Evolutionary conservation across 2,329 filamentous ascomycete species (phyloP), one percentile per base, ranked within the genome.

Genomic region (Phialemonium atrogriseum): DNA sequence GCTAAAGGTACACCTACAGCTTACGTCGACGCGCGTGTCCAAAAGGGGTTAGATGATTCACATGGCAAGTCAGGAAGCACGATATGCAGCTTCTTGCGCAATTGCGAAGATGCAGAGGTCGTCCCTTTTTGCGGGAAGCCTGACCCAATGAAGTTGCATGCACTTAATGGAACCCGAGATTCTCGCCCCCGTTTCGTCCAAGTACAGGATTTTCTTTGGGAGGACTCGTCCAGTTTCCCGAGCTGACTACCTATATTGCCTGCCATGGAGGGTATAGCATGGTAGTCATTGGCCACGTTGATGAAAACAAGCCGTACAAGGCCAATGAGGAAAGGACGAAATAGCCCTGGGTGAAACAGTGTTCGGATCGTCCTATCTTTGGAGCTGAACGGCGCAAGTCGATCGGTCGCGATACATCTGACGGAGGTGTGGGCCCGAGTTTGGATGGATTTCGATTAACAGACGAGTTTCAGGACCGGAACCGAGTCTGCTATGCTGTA

Each of bases 51-150:
- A n/a, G n/a, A n/a, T n/a, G n/a, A n/a, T 39, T 34, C 38, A 37
- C 23, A 41, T 33, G 39, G 40, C 34, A 30, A 42, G 14, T 17
- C 32, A 35, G 40, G 37, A n/a, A 32, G 40, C 37, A 44, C 41
- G 38, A 43, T 35, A 44, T 44, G 44, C 42, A 44, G 40, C 41
- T 39, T 27, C 23, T 47, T 31, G 39, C 41, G 42, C 41, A 42
- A 37, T 41, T 40, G 42, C 41, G 39, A 43, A 33, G 30, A 25
- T 40, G 37, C 24, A 36, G 33, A 32, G 28, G 36, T 13, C 18
- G 27, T 14, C 17, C 33, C 32, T 22, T 25, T 22, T 33, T 29
- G 25, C 28, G 24, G 33, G 18, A 17, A 20, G 29, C 27, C 16
- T 20, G 27, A 22, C 21, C 43, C 39, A 45, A 42, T 38, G 40